phyloP scores from a whole-genome alignment of 352 stramenopile genomes.

The Plasmopara viticola region DNA sequence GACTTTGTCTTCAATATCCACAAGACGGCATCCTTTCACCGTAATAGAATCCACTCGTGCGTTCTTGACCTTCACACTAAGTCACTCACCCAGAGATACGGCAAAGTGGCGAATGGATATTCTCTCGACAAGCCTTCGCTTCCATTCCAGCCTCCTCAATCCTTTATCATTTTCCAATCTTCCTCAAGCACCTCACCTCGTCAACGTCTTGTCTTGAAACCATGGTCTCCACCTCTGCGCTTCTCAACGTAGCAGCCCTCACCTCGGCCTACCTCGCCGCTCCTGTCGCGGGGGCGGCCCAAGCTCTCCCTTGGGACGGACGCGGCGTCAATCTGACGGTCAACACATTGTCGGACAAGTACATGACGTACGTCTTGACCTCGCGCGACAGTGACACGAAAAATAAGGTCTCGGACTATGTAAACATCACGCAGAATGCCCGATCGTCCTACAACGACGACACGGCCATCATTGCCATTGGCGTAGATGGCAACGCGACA shows the following conservation, averaged over 20 bases:
- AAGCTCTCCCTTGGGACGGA: slow-evolving; percentile 39
- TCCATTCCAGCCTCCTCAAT: background rate
- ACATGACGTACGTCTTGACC: slow-evolving; percentile 48
- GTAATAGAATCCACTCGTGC: no score
- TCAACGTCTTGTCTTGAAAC: background rate
- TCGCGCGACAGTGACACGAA: slow-evolving; percentile 30
- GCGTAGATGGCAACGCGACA: slow-evolving; percentile 9
- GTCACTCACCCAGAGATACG: no score
- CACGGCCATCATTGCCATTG: slow-evolving; percentile 9
- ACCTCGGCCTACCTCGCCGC: background rate
- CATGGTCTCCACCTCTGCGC: slow-evolving; percentile 2
- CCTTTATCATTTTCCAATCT: background rate
- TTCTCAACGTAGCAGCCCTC: slow-evolving; percentile 1
- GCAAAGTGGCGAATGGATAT: no score
- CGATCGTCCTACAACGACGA: slow-evolving; percentile 45
- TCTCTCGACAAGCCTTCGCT: no score
- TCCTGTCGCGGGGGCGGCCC: background rate
- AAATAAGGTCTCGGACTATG: slow-evolving; percentile 34
- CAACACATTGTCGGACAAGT: slow-evolving; percentile 37
- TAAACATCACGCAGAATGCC: slow-evolving; percentile 26
- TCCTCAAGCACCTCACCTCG: background rate
- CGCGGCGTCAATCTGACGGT: slow-evolving; percentile 37
- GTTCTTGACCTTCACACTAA: no score
- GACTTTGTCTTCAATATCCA: no score
- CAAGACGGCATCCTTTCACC: no score